Evolutionary conservation across 495 filamentous ascomycete genomes (phyloP), one percentile per base, ranked within the genome.

Genomic region (Talaromyces nanjingensis): DNA sequence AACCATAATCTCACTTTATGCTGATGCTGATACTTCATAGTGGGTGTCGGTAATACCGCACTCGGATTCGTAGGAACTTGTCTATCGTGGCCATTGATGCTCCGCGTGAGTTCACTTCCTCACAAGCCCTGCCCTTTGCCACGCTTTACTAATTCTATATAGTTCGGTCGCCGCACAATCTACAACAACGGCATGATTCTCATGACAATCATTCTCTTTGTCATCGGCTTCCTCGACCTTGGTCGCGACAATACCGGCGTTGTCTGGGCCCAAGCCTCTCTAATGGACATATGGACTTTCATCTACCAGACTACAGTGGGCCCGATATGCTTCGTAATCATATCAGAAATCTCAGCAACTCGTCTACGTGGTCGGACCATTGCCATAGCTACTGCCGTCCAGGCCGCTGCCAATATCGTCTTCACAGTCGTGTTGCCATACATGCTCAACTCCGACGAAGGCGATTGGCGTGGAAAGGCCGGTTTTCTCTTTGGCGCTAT

Each of bases 401-500:
- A 77, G 63, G 68, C 78, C 56, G 64, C 74, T 24, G 63, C 60
- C 3, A 65, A 71, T 42, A 71, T 78, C 29, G 65, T 75, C 22
- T 67, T 63, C 14, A 69, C 70, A 27, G 67, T 76, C 16, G 66
- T 80, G 6, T 49, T 71, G 12, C 73, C 72, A 1, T 75, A 74
- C 20, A 66, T 77, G 58, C 66, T 82, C 52, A 77, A 74, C 33
- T 71, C 77, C 1, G 69, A 66, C 2, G 72, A 70, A 20, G 76
- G 75, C 69, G 75, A 81, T 49, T 74, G 74, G 69, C 68, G 71
- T 7, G 76, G 73, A 0, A 77, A 80, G 62, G 73, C 76, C 1
- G 75, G 66, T 0, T 79, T 74, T 68, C 77, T 78, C 62, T 77
- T 86, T 67, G 83, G 83, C 6, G 87, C 84, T 0, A 68, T 86